Conservation (phyloP, 2,329 filamentous ascomycete genomes). For the Epichloe scottii region DNA sequence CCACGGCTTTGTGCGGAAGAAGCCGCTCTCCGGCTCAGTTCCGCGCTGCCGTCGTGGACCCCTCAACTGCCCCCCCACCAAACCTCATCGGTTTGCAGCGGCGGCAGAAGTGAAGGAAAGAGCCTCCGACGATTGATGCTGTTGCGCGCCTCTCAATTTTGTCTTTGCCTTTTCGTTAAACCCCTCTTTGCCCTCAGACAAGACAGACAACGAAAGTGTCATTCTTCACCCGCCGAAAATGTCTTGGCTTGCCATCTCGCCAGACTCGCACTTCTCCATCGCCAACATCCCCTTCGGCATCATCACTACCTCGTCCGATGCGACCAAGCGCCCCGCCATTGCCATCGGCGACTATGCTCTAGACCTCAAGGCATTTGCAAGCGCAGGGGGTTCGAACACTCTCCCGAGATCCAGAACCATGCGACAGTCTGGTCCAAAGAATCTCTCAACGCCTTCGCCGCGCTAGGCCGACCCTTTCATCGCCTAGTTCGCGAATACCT, state of each 20-base stretch:
- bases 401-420: slow-evolving; percentile 15
- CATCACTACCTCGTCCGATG: slow-evolving; percentile 49
- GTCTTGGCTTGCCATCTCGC: slow-evolving; percentile 16
- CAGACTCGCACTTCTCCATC: slow-evolving; percentile 46
- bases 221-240: background rate
- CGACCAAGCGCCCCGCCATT: slow-evolving; percentile 50
- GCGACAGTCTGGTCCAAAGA: slow-evolving; percentile 14
- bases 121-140: background rate
- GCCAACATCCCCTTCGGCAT: slow-evolving; percentile 77
- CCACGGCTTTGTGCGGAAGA: background rate
- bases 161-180: too few relatives aligned
- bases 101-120: background rate
- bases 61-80: background rate
- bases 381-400: slow-evolving; percentile 25
- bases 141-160: background rate
- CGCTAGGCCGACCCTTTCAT: slow-evolving; percentile 55
- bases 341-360: slow-evolving; percentile 63
- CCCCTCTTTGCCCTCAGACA: too few relatives aligned
- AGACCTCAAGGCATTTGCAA: slow-evolving; percentile 52
- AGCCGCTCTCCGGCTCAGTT: background rate
- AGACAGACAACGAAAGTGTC: too few relatives aligned
- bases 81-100: slow-evolving; percentile 1
- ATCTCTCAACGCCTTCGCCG: slow-evolving; percentile 22
- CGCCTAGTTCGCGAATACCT: slow-evolving; percentile 60
- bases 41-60: background rate